A percentile compares a stretch with the other conserved stretches of the same genome.
These are phyloP conservation scores for Epichloe sp. DNA, from an alignment of 2,329 filamentous ascomycete genomes.

Conservation along the genomic window DNA sequence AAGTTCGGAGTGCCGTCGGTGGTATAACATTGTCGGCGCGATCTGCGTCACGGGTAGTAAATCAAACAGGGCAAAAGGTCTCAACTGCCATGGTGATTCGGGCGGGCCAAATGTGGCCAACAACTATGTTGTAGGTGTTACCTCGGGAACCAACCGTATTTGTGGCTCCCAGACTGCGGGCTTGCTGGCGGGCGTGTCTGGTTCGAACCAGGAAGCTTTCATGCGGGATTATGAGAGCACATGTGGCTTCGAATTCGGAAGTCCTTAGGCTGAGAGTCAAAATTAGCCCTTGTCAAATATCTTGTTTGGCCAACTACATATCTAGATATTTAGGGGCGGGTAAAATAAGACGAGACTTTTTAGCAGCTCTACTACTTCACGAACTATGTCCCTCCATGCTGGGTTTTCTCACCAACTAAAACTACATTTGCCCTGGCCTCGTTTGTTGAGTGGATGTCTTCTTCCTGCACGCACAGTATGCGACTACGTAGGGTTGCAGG, in stretches of 20 bases:
- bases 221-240: rapidly evolving
- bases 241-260: neutral
- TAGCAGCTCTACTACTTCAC: too few species aligned
- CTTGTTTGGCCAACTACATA: neutral
- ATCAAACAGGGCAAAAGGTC: neutral
- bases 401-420: too few species aligned
- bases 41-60: neutral
- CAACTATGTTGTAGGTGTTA: neutral
- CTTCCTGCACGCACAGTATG: too few species aligned
- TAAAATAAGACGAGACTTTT: neutral
- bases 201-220: neutral
- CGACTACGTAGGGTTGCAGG: too few species aligned
- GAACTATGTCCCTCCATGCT: too few species aligned
- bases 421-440: too few species aligned
- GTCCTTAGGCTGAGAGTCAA: neutral
- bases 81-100: neutral
- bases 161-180: neutral
- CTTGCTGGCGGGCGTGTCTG: neutral
- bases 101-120: neutral
- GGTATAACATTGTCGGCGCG: neutral
- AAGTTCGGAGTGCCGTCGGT: rapidly evolving
- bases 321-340: neutral
- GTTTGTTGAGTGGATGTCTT: too few species aligned
- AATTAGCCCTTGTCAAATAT: neutral
- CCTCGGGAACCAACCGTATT: neutral